Evolutionary conservation across 2,329 filamentous ascomycete species (phyloP).

Genomic region (Malbranchea zuffiana): DNA sequence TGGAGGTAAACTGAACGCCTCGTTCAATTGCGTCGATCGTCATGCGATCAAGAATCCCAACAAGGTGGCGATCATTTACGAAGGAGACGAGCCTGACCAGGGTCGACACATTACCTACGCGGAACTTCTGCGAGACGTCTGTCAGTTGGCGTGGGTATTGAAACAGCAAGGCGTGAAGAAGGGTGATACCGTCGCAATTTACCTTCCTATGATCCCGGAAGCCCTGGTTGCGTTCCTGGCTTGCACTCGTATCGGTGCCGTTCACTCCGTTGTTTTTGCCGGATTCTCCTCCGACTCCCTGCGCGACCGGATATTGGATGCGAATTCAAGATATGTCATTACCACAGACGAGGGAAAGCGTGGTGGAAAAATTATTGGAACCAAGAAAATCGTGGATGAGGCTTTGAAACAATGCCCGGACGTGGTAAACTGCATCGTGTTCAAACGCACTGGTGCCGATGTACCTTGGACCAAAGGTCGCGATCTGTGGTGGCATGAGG

Average conservation of each 20-base stretch:
- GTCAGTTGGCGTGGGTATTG: conserved; percentile 71
- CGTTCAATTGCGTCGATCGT: conserved; percentile 93
- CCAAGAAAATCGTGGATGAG: conserved; percentile 98
- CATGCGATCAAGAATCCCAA: conserved; percentile 92
- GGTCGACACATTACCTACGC: conserved; percentile 86
- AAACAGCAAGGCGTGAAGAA: conserved; percentile 95
- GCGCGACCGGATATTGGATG: conserved; percentile 87
- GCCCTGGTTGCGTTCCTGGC: conserved; percentile 84
- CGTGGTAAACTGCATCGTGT: conserved; percentile 76
- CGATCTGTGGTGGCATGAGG: conserved; percentile 98
- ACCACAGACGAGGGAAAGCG: conserved; percentile 97
- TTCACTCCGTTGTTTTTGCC: conserved; percentile 96
- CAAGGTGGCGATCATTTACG: conserved; percentile 94
- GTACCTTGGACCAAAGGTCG: conserved; percentile 81
- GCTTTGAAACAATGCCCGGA: conserved; percentile 91
- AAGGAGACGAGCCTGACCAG: conserved; percentile 80
- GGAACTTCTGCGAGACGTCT: conserved; percentile 88
- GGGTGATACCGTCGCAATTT: conserved; percentile 93
- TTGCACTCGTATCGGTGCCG: conserved; percentile 80
- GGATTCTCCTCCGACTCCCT: conserved; percentile 96
- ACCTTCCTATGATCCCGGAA: conserved; percentile 98
- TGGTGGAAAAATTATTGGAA: conserved; percentile 91
- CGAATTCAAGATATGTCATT: conserved; percentile 83
- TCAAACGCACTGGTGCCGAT: conserved; percentile 87
- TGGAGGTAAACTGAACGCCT: conserved; percentile 87